phyloP scores from a whole-genome alignment of 2,329 filamentous ascomycete genomes.

The Akanthomyces muscarius region DNA sequence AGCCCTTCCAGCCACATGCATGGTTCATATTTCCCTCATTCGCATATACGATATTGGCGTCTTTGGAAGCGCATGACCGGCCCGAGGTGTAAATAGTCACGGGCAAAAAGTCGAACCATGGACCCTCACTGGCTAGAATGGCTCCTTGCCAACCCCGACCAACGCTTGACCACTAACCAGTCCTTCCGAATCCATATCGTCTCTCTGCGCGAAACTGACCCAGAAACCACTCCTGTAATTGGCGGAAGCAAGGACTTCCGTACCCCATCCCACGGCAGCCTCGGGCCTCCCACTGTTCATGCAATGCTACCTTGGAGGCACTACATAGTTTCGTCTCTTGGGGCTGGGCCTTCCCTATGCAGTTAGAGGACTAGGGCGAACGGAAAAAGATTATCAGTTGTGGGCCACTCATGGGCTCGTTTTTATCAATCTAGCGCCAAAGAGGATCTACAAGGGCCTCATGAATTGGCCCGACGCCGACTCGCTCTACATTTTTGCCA shows the following conservation, averaged over 20 bases:
- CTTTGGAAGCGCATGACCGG: neutral
- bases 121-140: neutral
- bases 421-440: constrained; percentile 13
- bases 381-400: constrained; percentile 5
- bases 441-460: constrained; percentile 5
- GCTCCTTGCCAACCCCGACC: neutral
- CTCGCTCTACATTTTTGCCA: neutral
- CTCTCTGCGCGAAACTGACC: neutral
- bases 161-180: neutral
- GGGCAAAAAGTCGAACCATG: neutral
- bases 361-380: neutral
- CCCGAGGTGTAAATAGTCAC: neutral
- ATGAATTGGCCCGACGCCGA: neutral
- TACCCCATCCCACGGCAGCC: neutral
- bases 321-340: too few species aligned
- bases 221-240: neutral
- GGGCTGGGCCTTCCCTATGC: neutral
- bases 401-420: neutral
- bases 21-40: neutral
- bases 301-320: neutral
- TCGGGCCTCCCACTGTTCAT: neutral
- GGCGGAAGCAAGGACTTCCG: neutral
- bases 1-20: too few species aligned
- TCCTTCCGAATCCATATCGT: neutral
- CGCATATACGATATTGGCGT: neutral